Percentiles rank a stretch among this genome's conserved stretches.
Evolutionary conservation across 1,139 yeast genomes (phyloP).

Genomic region (Diutina mesorugosa): DNA sequence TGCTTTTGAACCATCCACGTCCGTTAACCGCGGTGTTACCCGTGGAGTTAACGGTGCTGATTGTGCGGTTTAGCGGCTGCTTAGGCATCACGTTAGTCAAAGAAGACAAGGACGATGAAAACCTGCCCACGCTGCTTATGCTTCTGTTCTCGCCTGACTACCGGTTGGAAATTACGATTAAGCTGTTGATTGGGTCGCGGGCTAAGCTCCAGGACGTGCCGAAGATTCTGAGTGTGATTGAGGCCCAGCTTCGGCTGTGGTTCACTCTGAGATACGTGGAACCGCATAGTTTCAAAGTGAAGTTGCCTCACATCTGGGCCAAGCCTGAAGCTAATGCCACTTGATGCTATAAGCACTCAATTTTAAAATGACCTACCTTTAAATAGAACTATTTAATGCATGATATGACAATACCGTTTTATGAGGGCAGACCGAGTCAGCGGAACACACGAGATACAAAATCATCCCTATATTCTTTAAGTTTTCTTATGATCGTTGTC

Average conservation of each 20-base stretch:
- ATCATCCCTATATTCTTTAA: too few species aligned
- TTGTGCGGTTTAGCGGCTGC: conserved; percentile 89
- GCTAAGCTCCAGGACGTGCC: conserved; percentile 92
- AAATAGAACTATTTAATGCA: too few species aligned
- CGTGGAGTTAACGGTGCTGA: conserved; percentile 69
- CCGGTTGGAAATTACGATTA: conserved; percentile 72
- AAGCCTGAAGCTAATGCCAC: neutral
- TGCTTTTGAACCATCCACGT: conserved; percentile 75
- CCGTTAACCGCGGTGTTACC: conserved; percentile 81
- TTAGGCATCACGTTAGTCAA: conserved; percentile 66
- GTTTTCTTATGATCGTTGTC: too few species aligned
- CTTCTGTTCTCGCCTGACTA: conserved; percentile 89
- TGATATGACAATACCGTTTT: too few species aligned
- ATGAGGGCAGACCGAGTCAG: too few species aligned
- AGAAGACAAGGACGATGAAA: conserved; percentile 26
- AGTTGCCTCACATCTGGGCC: conserved; percentile 86
- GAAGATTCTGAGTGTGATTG: conserved; percentile 75
- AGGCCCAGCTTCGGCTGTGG: conserved; percentile 74
- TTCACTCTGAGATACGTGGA: conserved; percentile 87
- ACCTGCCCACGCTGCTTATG: conserved; percentile 47
- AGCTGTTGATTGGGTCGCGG: conserved; percentile 82
- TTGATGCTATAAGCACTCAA: too few species aligned
- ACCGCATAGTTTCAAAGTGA: conserved; percentile 79
- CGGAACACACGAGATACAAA: too few species aligned
- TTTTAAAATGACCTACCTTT: too few species aligned